Conservation (phyloP, 2,329 filamentous ascomycete species). For the Cladosporium sphaerospermum region DNA sequence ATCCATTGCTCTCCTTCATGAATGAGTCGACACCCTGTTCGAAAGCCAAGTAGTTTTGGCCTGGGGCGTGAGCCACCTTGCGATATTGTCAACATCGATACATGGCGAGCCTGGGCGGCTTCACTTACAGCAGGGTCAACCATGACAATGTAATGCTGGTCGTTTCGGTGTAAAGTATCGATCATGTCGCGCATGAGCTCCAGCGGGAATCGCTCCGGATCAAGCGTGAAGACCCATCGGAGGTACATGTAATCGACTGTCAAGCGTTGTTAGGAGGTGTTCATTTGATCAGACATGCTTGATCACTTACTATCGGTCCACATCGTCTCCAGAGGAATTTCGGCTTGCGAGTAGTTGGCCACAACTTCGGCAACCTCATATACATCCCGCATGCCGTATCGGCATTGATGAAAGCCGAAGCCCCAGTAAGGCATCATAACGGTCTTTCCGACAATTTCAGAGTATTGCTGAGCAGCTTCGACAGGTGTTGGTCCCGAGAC, state of each 20-base stretch:
- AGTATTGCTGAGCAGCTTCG: slow-evolving; percentile 45
- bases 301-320: slow-evolving; percentile 41
- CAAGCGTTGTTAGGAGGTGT: background rate
- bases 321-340: slow-evolving; percentile 51
- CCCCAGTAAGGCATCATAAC: slow-evolving; percentile 49
- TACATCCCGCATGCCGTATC: slow-evolving; percentile 49
- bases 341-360: slow-evolving; percentile 57
- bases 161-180: slow-evolving; percentile 45
- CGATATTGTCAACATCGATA: no score
- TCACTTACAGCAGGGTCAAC: slow-evolving; percentile 56
- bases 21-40: slow-evolving; percentile 55
- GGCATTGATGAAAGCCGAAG: slow-evolving; percentile 42
- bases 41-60: slow-evolving; percentile 49
- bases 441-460: slow-evolving; percentile 43
- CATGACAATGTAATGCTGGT: slow-evolving; percentile 52
- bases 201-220: slow-evolving; percentile 58
- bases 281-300: no score
- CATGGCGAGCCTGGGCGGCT: no score
- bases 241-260: slow-evolving; percentile 33
- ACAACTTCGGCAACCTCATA: slow-evolving; percentile 62
- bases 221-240: slow-evolving; percentile 57
- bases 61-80: slow-evolving; percentile 31
- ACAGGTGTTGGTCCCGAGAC: slow-evolving; percentile 42
- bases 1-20: slow-evolving; percentile 49
- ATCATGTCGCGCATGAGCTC: slow-evolving; percentile 56